phyloP scores from a whole-genome alignment of 1,284 basidiomycete genomes.

The Cryptococcus sp. region DNA sequence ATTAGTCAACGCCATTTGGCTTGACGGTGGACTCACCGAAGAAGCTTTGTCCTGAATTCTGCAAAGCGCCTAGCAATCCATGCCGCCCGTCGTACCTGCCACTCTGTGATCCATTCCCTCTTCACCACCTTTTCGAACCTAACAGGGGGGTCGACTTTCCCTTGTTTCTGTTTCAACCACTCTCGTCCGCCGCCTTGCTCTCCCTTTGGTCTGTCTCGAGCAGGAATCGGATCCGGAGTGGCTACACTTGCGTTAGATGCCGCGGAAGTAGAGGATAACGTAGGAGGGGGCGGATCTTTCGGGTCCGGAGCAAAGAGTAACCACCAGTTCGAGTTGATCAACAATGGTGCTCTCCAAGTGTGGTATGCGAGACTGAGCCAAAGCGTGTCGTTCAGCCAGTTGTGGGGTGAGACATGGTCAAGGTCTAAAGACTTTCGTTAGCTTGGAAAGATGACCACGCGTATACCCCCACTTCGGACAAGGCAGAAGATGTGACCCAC shows the following conservation, averaged over 20 bases:
- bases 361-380: conserved; percentile 91
- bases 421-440: conserved; percentile 62
- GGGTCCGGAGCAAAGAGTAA: conserved; percentile 69
- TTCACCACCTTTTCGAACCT: conserved; percentile 44
- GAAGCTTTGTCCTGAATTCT: conserved; percentile 72
- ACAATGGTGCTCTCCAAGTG: conserved; percentile 81
- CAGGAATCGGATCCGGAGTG: conserved; percentile 32
- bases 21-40: conserved; percentile 12
- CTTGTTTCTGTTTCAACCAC: conserved; percentile 57
- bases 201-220: conserved; percentile 20
- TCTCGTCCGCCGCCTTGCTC: conserved; percentile 41
- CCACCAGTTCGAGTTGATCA: conserved; percentile 98
- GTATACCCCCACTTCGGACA: conserved; percentile 1
- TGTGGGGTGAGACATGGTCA: conserved; percentile 80
- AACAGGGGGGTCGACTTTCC: conserved; percentile 44
- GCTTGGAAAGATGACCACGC: not conserved
- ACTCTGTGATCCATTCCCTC: conserved; percentile 65
- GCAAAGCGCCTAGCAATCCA: conserved; percentile 78
- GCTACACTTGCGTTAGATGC: conserved; percentile 1
- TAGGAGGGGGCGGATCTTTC: conserved; percentile 51
- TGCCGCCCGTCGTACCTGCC: conserved; percentile 84
- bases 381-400: conserved; percentile 95
- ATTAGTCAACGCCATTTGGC: not conserved
- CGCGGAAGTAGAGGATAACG: conserved; percentile 22
- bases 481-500: conserved; percentile 53